phyloP scores from a whole-genome alignment of 2,329 filamentous ascomycete species.

The Meredithiella fracta region DNA sequence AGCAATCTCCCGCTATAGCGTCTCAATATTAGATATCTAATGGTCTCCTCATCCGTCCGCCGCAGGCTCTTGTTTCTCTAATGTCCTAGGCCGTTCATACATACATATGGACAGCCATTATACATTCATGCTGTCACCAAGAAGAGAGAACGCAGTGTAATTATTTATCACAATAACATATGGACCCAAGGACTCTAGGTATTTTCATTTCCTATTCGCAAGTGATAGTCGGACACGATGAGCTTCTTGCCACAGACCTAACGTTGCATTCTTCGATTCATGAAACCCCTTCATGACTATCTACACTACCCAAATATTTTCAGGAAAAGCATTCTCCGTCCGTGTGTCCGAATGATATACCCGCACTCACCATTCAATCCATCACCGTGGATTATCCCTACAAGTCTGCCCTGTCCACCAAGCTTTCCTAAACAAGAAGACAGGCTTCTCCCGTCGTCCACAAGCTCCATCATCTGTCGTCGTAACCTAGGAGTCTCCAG shows the following conservation, averaged over 20 bases:
- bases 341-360: too few relatives aligned
- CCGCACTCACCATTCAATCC: too few relatives aligned
- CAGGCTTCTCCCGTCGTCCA: too few relatives aligned
- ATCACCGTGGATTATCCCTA: too few relatives aligned
- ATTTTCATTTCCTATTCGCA: neutral
- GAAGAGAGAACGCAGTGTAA: neutral
- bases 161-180: neutral
- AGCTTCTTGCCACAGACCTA: neutral
- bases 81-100: neutral
- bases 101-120: too few relatives aligned
- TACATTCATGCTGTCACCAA: too few relatives aligned
- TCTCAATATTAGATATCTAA: neutral
- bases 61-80: neutral
- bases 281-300: neutral
- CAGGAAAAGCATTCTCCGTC: too few relatives aligned
- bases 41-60: neutral
- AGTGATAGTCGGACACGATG: neutral
- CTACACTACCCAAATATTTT: too few relatives aligned
- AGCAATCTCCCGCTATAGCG: slow-evolving; percentile 4
- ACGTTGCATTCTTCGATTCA: neutral
- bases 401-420: too few relatives aligned
- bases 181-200: neutral
- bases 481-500: neutral
- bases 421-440: too few relatives aligned
- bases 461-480: too few relatives aligned